phyloP scores from a whole-genome alignment of 768 basidiomycete species.

The Termitomyces eurrhizus region DNA sequence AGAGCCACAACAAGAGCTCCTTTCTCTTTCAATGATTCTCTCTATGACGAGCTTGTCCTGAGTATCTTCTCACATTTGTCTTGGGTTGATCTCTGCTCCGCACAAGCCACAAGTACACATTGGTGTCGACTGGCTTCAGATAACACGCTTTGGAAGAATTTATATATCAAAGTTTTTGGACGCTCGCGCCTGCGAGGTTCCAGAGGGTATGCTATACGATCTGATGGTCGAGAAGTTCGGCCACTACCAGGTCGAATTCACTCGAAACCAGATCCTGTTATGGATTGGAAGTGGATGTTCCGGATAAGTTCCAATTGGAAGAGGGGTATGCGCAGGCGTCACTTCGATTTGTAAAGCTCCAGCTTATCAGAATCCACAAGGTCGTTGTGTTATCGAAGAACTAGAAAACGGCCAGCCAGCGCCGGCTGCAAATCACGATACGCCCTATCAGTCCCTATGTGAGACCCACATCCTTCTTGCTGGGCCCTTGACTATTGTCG shows the following conservation, averaged over 20 bases:
- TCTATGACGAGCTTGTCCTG: slow-evolving; percentile 76
- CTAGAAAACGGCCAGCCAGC: slow-evolving; percentile 15
- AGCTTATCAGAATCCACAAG: slow-evolving; percentile 29
- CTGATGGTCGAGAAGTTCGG: slow-evolving; percentile 56
- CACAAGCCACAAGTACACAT: slow-evolving; percentile 58
- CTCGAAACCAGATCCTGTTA: slow-evolving; percentile 31
- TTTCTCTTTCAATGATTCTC: slow-evolving; percentile 46
- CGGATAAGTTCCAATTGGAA: slow-evolving; percentile 81
- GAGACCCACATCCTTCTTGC: slow-evolving; percentile 51
- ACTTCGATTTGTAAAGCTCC: background rate
- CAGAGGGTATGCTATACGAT: slow-evolving; percentile 53
- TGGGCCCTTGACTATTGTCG: slow-evolving; percentile 56
- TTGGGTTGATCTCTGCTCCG: slow-evolving; percentile 61
- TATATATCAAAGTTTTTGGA: slow-evolving; percentile 65
- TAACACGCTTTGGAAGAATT: slow-evolving; percentile 68
- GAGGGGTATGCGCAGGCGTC: slow-evolving; percentile 47
- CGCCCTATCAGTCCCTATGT: slow-evolving; percentile 7
- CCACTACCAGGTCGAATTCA: slow-evolving; percentile 52
- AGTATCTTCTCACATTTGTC: slow-evolving; percentile 70
- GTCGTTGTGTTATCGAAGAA: slow-evolving; percentile 56
- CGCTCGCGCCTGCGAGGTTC: slow-evolving; percentile 65
- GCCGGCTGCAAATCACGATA: background rate
- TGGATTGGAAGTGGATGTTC: slow-evolving; percentile 88
- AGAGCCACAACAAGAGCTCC: slow-evolving; percentile 6
- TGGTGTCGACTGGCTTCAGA: slow-evolving; percentile 68